These are phyloP conservation scores for Cryptococcus amylolentus DNA, from an alignment of 1,284 basidiomycete species.

Conservation along the genomic window DNA sequence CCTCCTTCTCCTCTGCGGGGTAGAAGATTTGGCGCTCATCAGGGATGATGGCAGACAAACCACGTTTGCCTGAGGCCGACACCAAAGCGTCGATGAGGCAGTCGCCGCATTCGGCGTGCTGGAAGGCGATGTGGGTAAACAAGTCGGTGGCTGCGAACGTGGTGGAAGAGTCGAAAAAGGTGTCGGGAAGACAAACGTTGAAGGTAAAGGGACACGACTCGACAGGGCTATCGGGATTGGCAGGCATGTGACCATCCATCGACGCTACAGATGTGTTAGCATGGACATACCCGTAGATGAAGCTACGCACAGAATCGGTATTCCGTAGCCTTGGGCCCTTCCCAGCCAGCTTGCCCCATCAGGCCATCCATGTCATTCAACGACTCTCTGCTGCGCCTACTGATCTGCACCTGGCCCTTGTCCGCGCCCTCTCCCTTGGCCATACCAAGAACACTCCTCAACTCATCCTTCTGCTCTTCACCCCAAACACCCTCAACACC, in stretches of 20 bases:
- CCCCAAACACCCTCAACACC: constrained; percentile 31
- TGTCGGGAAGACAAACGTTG: constrained; percentile 28
- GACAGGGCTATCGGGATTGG: constrained; percentile 6
- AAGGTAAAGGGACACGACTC: constrained; percentile 27
- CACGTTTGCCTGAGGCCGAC: constrained; percentile 35
- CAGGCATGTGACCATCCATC: constrained; percentile 31
- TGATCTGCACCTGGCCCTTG: constrained; percentile 2
- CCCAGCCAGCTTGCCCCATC: constrained; percentile 25
- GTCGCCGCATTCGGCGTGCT: constrained; percentile 41
- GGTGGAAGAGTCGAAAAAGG: constrained; percentile 15
- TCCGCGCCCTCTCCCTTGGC: constrained; percentile 8
- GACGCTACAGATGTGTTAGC: constrained; percentile 20
- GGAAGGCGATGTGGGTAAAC: constrained; percentile 41
- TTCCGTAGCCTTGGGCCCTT: constrained; percentile 19
- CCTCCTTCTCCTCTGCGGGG: constrained; percentile 4
- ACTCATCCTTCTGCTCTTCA: constrained; percentile 18
- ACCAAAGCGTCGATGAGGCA: constrained; percentile 45
- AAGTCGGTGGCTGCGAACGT: constrained; percentile 23
- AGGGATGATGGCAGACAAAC: constrained; percentile 46
- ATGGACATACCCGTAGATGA: neutral
- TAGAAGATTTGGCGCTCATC: constrained; percentile 12
- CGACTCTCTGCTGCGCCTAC: constrained; percentile 19
- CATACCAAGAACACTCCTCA: constrained; percentile 23
- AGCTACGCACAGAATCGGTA: constrained; percentile 29
- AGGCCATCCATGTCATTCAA: constrained; percentile 22